Evolutionary conservation across 1,139 yeast species (phyloP).

Genomic region (Protomyces lactucae-debilis): DNA sequence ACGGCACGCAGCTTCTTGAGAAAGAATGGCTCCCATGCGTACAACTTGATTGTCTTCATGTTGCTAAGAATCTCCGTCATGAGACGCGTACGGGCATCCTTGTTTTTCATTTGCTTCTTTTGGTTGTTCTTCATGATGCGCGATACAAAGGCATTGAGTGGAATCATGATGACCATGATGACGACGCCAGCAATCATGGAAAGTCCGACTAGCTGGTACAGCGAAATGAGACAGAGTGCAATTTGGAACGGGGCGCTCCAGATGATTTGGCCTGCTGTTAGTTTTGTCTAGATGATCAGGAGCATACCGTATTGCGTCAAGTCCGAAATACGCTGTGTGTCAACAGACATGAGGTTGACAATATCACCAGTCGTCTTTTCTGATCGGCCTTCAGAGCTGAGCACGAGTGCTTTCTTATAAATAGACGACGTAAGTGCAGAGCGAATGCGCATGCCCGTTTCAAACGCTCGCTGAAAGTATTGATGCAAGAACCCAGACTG

Average conservation of each 20-base stretch:
- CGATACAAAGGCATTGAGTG: slow-evolving; percentile 72
- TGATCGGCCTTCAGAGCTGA: slow-evolving; percentile 80
- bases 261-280: slow-evolving; percentile 49
- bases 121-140: slow-evolving; percentile 70
- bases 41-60: slow-evolving; percentile 83
- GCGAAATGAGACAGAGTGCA: slow-evolving; percentile 65
- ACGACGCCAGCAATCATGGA: slow-evolving; percentile 97
- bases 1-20: slow-evolving; percentile 66
- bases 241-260: slow-evolving; percentile 99
- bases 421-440: slow-evolving; percentile 73
- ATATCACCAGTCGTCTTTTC: slow-evolving; percentile 90
- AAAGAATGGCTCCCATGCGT: slow-evolving; percentile 94
- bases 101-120: slow-evolving; percentile 63
- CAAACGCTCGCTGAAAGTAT: slow-evolving; percentile 83
- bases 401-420: slow-evolving; percentile 70
- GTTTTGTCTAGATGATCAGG: not conserved
- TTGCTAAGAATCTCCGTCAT: slow-evolving; percentile 86
- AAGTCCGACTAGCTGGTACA: slow-evolving; percentile 72
- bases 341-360: slow-evolving; percentile 75
- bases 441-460: slow-evolving; percentile 83
- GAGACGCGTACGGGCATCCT: slow-evolving; percentile 64
- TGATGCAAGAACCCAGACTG: slow-evolving; percentile 89
- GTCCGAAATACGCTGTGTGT: slow-evolving; percentile 89
- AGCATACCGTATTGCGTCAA: slow-evolving; percentile 63
- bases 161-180: slow-evolving; percentile 78